phyloP scores from a whole-genome alignment of 2,329 filamentous ascomycete species.

The Calonectria honghensis region DNA sequence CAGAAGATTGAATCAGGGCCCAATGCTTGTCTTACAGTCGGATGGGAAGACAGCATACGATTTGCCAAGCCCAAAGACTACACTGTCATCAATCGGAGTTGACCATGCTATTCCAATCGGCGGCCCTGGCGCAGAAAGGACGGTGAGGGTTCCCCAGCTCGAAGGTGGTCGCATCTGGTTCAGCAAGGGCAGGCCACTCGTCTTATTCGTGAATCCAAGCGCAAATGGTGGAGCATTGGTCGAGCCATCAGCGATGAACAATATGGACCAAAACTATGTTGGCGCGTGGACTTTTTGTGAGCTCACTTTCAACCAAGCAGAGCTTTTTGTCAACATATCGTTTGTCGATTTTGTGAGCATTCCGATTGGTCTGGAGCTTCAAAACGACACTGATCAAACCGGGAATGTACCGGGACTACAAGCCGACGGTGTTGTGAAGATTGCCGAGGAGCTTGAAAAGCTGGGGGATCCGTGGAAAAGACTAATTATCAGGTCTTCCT shows the following conservation, averaged over 20 bases:
- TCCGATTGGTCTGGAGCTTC: constrained; percentile 76
- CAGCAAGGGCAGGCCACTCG: constrained; percentile 75
- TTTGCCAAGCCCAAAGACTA: constrained; percentile 73
- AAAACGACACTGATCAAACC: constrained; percentile 65
- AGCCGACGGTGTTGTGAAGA: constrained; percentile 65
- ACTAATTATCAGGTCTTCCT: constrained; percentile 66
- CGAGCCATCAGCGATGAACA: constrained; percentile 83
- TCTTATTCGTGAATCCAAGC: constrained; percentile 82
- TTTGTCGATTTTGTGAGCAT: constrained; percentile 85
- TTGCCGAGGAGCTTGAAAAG: constrained; percentile 65
- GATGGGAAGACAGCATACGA: constrained; percentile 81
- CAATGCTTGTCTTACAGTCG: constrained; percentile 54
- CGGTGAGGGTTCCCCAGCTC: constrained; percentile 80
- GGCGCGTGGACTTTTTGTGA: constrained; percentile 81
- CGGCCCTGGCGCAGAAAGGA: constrained; percentile 74
- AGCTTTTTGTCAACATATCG: constrained; percentile 81
- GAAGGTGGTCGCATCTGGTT: constrained; percentile 85
- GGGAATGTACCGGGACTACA: constrained; percentile 71
- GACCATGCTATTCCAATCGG: constrained; percentile 80
- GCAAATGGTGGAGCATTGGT: constrained; percentile 75
- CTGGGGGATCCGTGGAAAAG: constrained; percentile 72
- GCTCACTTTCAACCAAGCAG: constrained; percentile 77
- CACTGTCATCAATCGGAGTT: constrained; percentile 70
- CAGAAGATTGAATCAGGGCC: constrained; percentile 66
- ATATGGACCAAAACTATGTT: constrained; percentile 76